A percentile compares a stretch with the other conserved stretches of the same genome.
Evolutionary conservation across 176 grass and related monocot species (phyloP).

Genomic region (Tillandsia fasciculata): DNA sequence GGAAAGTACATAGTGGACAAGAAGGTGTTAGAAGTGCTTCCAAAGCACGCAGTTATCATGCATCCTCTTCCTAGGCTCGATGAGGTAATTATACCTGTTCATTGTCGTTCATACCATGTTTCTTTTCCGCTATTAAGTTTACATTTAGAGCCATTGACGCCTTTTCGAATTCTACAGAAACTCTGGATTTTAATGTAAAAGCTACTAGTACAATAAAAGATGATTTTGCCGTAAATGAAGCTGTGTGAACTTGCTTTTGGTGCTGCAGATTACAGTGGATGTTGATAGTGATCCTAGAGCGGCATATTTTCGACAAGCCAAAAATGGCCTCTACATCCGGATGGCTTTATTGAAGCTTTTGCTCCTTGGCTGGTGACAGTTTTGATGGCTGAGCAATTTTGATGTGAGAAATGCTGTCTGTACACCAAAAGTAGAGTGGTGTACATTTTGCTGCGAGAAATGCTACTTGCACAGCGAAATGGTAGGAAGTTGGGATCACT

Average conservation of each 20-base stretch:
- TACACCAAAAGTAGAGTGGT: background rate
- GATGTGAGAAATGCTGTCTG: background rate
- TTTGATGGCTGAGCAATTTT: background rate
- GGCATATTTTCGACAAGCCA: constrained; percentile 93
- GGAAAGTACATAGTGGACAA: constrained; percentile 85
- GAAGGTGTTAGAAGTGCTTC: constrained; percentile 73
- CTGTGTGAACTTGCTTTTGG: background rate
- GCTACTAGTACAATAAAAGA: background rate
- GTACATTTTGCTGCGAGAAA: background rate
- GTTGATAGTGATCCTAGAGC: constrained; percentile 76
- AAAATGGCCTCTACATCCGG: constrained; percentile 86
- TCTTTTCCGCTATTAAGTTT: too few relatives aligned
- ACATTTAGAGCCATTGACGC: too few relatives aligned
- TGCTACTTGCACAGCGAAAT: background rate
- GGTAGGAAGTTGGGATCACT: too few relatives aligned
- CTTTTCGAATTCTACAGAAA: too few relatives aligned
- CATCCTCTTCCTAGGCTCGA: constrained; percentile 92
- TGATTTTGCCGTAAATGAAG: background rate
- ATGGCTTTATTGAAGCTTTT: constrained; percentile 95
- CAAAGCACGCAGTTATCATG: constrained; percentile 80
- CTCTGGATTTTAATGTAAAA: too few relatives aligned
- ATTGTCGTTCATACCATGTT: too few relatives aligned
- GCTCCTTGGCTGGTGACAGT: constrained; percentile 56
- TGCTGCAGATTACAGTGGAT: constrained; percentile 53
- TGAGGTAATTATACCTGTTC: constrained; percentile 39